Evolutionary conservation across 306 rosid species (phyloP).

Genomic region (Rosa chinensis): DNA sequence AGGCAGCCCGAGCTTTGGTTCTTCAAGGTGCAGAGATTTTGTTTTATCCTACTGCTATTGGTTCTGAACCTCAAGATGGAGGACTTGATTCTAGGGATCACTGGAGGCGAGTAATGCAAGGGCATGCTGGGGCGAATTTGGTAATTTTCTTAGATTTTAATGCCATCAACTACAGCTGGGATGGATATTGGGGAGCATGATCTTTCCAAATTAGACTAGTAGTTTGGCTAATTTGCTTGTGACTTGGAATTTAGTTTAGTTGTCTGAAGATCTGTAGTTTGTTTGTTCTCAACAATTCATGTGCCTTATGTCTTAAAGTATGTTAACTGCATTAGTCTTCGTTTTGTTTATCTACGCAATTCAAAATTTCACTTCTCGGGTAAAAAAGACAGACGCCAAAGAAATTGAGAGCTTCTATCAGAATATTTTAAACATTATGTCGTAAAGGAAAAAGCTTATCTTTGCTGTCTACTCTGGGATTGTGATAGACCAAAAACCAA

Average conservation of each 20-base stretch:
- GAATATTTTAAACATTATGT: background rate
- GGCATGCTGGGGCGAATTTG: slow-evolving; percentile 95
- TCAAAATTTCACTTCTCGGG: background rate
- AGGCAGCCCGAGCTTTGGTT: slow-evolving; percentile 91
- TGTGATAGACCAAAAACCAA: background rate
- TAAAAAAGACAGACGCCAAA: background rate
- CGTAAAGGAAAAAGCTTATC: background rate
- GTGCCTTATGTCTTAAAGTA: background rate
- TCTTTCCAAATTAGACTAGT: background rate
- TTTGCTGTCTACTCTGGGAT: background rate
- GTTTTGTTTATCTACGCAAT: background rate
- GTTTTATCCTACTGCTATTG: slow-evolving; percentile 96
- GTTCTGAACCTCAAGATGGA: slow-evolving; percentile 89
- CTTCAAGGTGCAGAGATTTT: slow-evolving; percentile 98
- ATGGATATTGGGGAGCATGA: too few species aligned
- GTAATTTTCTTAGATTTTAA: slow-evolving; percentile 36
- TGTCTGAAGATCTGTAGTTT: background rate
- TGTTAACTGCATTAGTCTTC: background rate
- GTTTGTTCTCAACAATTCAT: background rate
- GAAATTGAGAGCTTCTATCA: background rate
- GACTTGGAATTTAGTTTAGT: background rate
- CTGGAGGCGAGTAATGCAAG: slow-evolving; percentile 97
- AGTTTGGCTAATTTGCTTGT: background rate
- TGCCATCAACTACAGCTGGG: too few species aligned
- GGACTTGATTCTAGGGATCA: slow-evolving; percentile 86